Evolutionary conservation across 768 basidiomycete species (phyloP), one percentile per base, ranked within the genome.

Genomic region (Lactifluus piperatus): DNA sequence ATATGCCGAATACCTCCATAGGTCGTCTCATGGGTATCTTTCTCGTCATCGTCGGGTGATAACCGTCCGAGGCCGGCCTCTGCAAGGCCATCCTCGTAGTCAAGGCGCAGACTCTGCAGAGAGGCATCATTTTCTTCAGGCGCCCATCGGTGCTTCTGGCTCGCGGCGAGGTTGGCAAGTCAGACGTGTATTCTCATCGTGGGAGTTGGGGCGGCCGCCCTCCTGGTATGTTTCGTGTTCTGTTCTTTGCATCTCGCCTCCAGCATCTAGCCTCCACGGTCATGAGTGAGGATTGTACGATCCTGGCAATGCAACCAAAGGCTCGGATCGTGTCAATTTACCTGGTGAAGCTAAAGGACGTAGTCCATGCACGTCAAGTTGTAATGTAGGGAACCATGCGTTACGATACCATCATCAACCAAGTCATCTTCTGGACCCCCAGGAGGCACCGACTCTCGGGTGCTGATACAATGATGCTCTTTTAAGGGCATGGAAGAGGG

Each of bases 1-100:
- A 84, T 79, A 63, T 88, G 85, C 55, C 70, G 71, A 5, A 86
- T 75, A 1, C 86, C 85, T 32, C 72, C 68, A 54, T 86, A 88
- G 22, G 57, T 54, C 60, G 58, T 56, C 11, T 66, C 65, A n/a
- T 59, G 59, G 18, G 27, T 58, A 20, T 65, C 57, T 56, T 47
- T 66, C 0, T 72, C 70, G 2, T 68, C 68, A 1, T 63, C 70
- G 26, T 63, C 71, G 4, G 72, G 69, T 6, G 70, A 71, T 1
- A 57, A 58, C 26, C 29, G 57, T 54, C 48, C 26, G 54, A 68
- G 27, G 55, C 63, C 39, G 37, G 58, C 60, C 62, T 11, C 27
- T 20, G 62, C 62, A 14, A 75, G 68, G 27, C 57, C 68, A 2
- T 43, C 63, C 18, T 51, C 66, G 5, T 68, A 72, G 22, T 67